Base-by-base conservation (phyloP, 768 basidiomycete species). In the Trametes cingulata region DNA sequence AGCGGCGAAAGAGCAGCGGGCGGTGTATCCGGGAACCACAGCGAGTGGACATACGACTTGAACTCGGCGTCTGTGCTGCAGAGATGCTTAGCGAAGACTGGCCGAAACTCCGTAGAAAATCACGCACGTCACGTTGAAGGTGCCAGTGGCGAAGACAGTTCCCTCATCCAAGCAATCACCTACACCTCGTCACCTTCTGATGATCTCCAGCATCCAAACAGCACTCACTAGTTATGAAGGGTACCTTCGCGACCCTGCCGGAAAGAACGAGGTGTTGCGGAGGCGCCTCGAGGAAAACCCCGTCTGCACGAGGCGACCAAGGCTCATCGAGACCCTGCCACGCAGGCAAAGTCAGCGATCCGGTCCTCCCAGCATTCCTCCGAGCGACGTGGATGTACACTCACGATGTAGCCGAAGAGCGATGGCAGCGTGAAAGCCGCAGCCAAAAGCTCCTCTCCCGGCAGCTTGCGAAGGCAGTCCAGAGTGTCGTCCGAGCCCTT, bases 111-210 rank as follows among this genome's bases (percentile, higher is more conserved):
- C n/a, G 2, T 7, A 22, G 19, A 24, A n/a, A 41, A 27, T 39
- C 3, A 45, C 66, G 0, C 60, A 74, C 73, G 66, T 63, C 25
- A 74, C 58, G 52, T 73, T 73, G 13, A 29, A 39, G 1, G 52
- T 64, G 7, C 64, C 53, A 14, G 70, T 25, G 0, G 72, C 65
- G 61, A 74, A 74, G 8, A 68, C 27, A 1, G 84, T 82, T 8
- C 84, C 85, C 65, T 86, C 85, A 52, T 86, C 85, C 49, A 85
- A 81, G 60, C 75, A 76, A 60, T 82, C 77, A 19, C 82, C 81
- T 1, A 73, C 14, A 13, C 6, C 29, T 33, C 10, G 4, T 33
- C 29, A 33, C 6, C 29, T 33, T 33, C 29, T 33, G 29, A 10
- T 10, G 10, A 33, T 33, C n/a, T n/a, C n/a, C n/a, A n/a, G 10